Evolutionary conservation across 805 yeast species (phyloP).

Genomic region (Kazachstania psychrophila): DNA sequence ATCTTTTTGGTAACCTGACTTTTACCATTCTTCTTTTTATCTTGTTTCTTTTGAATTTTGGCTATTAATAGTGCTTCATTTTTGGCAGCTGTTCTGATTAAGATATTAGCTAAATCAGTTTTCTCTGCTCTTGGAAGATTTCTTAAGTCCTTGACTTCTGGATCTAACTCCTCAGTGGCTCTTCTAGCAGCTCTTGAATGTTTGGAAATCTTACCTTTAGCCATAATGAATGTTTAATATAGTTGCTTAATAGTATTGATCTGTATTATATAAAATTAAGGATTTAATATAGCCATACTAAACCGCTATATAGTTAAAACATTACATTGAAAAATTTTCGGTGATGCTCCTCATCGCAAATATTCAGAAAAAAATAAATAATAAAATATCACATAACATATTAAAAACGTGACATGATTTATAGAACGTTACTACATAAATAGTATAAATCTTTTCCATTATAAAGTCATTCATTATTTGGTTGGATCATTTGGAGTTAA

Average conservation of each 20-base stretch:
- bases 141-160: constrained; percentile 42
- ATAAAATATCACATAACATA: no score
- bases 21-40: constrained; percentile 30
- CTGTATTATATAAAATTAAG: no score
- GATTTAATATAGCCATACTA: no score
- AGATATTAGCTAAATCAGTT: constrained; percentile 51
- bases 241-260: no score
- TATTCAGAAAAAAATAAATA: no score
- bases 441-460: no score
- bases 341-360: no score
- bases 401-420: no score
- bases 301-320: no score
- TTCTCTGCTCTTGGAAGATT: constrained; percentile 50
- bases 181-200: constrained; percentile 74
- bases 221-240: constrained; percentile 10
- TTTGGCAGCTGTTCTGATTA: constrained; percentile 57
- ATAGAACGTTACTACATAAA: background rate
- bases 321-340: no score
- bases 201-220: constrained; percentile 19
- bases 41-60: constrained; percentile 41
- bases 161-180: constrained; percentile 37
- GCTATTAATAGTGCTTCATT: constrained; percentile 53
- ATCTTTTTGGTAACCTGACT: constrained; percentile 20
- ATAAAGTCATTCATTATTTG: background rate
- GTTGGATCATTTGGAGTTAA: constrained; percentile 41